A percentile compares a stretch with the other conserved stretches of the same genome.
These are phyloP conservation scores for Didymella pomorum DNA, from an alignment of 2,329 filamentous ascomycete genomes.

Conservation along the genomic window DNA sequence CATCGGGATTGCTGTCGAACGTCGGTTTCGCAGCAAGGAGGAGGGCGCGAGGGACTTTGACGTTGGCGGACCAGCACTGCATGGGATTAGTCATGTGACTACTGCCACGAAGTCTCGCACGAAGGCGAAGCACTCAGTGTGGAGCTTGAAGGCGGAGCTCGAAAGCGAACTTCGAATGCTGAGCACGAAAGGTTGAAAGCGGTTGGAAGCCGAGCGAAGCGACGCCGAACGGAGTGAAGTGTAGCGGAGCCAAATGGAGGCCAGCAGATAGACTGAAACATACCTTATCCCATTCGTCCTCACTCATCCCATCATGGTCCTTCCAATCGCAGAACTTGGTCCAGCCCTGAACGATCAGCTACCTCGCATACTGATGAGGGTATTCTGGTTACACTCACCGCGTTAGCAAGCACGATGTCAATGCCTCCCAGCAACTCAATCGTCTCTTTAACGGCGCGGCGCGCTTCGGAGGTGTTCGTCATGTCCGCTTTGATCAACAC, in stretches of 20 bases:
- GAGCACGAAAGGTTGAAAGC: too few species aligned
- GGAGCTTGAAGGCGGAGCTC: too few species aligned
- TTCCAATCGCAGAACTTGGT: conserved; percentile 66
- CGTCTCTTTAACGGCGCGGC: conserved; percentile 66
- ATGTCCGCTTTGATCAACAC: conserved; percentile 72
- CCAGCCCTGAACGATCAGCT: conserved; percentile 59
- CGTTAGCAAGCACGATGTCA: conserved; percentile 82
- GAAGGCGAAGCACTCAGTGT: too few species aligned
- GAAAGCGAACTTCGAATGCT: too few species aligned
- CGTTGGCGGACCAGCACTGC: conserved; percentile 69
- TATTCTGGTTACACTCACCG: conserved; percentile 54
- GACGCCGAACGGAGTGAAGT: too few species aligned
- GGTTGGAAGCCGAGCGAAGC: too few species aligned
- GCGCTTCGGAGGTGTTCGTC: conserved; percentile 66
- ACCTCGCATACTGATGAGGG: not conserved
- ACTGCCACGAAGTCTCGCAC: too few species aligned
- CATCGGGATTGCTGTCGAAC: conserved; percentile 68
- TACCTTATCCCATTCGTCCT: conserved; percentile 71
- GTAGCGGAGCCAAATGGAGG: too few species aligned
- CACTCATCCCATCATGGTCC: conserved; percentile 65
- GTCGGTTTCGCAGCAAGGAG: conserved; percentile 65
- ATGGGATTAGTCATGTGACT: too few species aligned
- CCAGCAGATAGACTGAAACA: not conserved
- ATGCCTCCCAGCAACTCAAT: conserved; percentile 70
- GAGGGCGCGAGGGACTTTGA: conserved; percentile 59